Evolutionary conservation across 176 grass and related monocot species (phyloP).

Genomic region (Rhynchospora breviuscula): DNA sequence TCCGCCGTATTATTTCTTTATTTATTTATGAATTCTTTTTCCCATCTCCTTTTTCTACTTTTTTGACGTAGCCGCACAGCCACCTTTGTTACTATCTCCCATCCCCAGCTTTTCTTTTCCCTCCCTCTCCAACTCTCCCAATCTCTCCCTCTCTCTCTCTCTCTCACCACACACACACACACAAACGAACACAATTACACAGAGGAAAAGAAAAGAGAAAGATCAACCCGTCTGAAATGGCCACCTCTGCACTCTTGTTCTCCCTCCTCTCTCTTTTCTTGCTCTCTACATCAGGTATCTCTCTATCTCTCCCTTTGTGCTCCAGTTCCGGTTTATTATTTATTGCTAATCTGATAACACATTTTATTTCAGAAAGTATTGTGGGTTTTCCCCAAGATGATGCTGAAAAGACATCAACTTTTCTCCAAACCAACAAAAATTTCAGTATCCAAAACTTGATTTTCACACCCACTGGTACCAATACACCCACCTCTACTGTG

Average conservation of each 20-base stretch:
- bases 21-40: conserved; percentile 1
- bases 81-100: conserved; percentile 22
- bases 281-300: conserved; percentile 46
- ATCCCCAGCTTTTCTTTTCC: conserved; percentile 21
- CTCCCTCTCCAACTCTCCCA: neutral
- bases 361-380: conserved; percentile 38
- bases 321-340: neutral
- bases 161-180: neutral
- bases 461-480: neutral
- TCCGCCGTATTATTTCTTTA: neutral
- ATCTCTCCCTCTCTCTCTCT: conserved; percentile 31
- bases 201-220: neutral
- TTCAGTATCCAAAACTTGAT: conserved; percentile 1
- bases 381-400: conserved; percentile 36
- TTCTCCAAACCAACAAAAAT: conserved; percentile 27
- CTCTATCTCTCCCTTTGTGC: neutral
- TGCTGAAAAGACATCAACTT: neutral
- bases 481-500: conserved; percentile 6
- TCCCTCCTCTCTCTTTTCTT: conserved; percentile 30
- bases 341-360: neutral
- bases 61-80: conserved; percentile 14
- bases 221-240: conserved; percentile 33
- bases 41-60: conserved; percentile 3
- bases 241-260: conserved; percentile 24
- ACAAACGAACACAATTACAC: neutral